Conservation (phyloP, 169 alveolate genomes). For the Eimeria maxima region DNA sequence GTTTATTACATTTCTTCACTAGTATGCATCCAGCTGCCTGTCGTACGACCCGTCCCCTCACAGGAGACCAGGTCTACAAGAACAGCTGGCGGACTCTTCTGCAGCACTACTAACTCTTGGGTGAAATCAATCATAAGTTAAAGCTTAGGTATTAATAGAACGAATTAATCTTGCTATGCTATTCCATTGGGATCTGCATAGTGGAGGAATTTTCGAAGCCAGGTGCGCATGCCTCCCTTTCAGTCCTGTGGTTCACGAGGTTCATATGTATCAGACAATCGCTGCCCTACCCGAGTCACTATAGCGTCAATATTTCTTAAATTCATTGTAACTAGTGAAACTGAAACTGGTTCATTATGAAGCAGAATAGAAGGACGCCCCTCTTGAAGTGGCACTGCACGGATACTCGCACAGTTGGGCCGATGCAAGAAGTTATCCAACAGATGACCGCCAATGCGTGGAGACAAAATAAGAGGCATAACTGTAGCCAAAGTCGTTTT, state of each 20-base stretch:
- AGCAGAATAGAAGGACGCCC: neutral
- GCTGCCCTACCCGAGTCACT: neutral
- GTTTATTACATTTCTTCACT: neutral
- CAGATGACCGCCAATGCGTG: neutral
- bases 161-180: neutral
- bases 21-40: neutral
- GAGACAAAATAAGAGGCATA: neutral
- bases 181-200: neutral
- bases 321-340: neutral
- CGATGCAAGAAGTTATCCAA: neutral
- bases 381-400: neutral
- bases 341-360: neutral
- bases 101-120: neutral
- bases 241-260: conserved; percentile 28
- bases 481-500: neutral
- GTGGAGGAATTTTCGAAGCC: neutral
- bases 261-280: conserved; percentile 11
- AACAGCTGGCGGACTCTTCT: neutral
- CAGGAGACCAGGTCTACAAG: neutral
- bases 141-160: neutral
- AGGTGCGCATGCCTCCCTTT: conserved; percentile 14
- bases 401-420: neutral
- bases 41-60: neutral
- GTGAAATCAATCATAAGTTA: neutral
- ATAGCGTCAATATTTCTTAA: neutral